Base-by-base conservation (phyloP, 257 asterid genomes). In the Marsdenia floribunda region DNA sequence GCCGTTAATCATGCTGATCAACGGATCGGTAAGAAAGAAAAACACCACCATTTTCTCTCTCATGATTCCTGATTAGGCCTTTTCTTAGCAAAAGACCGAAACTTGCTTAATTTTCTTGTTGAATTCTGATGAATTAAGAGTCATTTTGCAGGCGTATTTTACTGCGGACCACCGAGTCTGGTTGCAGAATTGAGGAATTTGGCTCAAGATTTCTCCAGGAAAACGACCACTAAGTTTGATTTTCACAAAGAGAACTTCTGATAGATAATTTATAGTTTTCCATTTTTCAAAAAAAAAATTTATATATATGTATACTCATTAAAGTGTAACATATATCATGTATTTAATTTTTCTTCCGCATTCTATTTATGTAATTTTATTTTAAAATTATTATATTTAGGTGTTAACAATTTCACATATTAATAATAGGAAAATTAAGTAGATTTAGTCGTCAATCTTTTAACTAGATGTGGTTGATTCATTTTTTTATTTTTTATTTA, bases 1-100 rank as follows among this genome's bases (percentile, higher is more conserved):
- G 88, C 94, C 3, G 72, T 87, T 21, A 90, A 88, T 61, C 96
- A 90, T 74, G 84, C 91, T 3, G 81, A 87, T 54, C 58, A 87
- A 21, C 84, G 83, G 83, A 87, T 90, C 13, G 96, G 96, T 88
- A 29, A 29, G 33, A 29, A 29, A 29, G 1, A 29, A 29, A 73
- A 79, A 93, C 60, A 38, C 15, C 67, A 11, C 69, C 21, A 15
- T 14, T 63, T n/a, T 29, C 33, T 29, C 16, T 19, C 2, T 15
- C 12, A 21, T 55, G 2, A 53, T 18, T 55, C 14, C 13, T 21
- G 26, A 6, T 47, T 47, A 47, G 52, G 47, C 33, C 33, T 29
- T 29, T 29, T 29, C 33, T 29, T 29, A 29, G 33, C 33, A 29
- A 29, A 29, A 29, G 33, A 29, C 33, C 33, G 33, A 29, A 29